A percentile compares a stretch with the other conserved stretches of the same genome.
Evolutionary conservation across 2,329 filamentous ascomycete genomes (phyloP).

Genomic region (Pestalotiopsis sp.): DNA sequence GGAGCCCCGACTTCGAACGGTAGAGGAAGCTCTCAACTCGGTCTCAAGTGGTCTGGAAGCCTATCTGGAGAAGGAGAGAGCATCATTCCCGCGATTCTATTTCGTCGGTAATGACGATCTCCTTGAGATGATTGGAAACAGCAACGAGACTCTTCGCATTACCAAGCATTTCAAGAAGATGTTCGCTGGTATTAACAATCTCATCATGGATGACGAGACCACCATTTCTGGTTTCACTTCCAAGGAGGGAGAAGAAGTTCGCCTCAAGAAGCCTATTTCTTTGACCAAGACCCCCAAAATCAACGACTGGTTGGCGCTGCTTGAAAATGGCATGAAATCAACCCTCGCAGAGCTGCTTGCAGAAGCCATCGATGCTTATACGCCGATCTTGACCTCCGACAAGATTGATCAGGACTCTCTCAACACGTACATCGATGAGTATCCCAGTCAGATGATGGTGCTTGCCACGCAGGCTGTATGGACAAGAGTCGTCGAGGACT

Average conservation of each 20-base stretch:
- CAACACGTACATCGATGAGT: slow-evolving; percentile 78
- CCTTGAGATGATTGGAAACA: slow-evolving; percentile 98
- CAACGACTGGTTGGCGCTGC: slow-evolving; percentile 96
- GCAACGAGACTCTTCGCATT: slow-evolving; percentile 93
- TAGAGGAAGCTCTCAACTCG: slow-evolving; percentile 97
- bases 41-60: slow-evolving; percentile 98
- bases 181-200: slow-evolving; percentile 93
- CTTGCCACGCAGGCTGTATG: slow-evolving; percentile 92
- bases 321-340: slow-evolving; percentile 92
- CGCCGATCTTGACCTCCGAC: slow-evolving; percentile 73
- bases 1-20: slow-evolving; percentile 90
- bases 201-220: slow-evolving; percentile 88
- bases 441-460: slow-evolving; percentile 93
- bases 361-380: slow-evolving; percentile 83
- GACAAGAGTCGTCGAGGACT: slow-evolving; percentile 84
- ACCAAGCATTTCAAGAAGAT: slow-evolving; percentile 99
- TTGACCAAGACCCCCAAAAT: slow-evolving; percentile 93
- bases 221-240: slow-evolving; percentile 92
- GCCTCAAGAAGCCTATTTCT: slow-evolving; percentile 87
- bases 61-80: slow-evolving; percentile 95
- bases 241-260: slow-evolving; percentile 89
- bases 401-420: slow-evolving; percentile 72
- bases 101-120: slow-evolving; percentile 99
- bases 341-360: slow-evolving; percentile 89
- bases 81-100: slow-evolving; percentile 98